These are phyloP conservation scores for Sporothrix sp. DNA, from an alignment of 2,329 filamentous ascomycete genomes.

Conservation along the genomic window DNA sequence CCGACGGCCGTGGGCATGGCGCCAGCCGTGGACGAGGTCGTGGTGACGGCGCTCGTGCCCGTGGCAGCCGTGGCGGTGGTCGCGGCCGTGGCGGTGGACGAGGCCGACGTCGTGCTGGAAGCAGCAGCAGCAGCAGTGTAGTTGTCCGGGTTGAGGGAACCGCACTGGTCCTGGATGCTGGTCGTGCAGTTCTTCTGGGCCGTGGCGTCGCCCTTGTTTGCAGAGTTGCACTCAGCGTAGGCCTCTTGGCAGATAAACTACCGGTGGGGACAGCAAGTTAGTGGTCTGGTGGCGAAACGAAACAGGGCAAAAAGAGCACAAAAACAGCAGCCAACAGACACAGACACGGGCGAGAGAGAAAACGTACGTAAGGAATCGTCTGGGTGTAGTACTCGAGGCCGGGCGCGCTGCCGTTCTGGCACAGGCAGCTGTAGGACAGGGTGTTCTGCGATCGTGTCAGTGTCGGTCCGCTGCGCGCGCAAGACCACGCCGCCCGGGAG, in stretches of 20 bases:
- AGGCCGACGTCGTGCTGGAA: too few relatives aligned
- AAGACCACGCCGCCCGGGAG: too few relatives aligned
- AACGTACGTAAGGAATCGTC: conserved; percentile 37
- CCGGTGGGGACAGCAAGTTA: neutral
- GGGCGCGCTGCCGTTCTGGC: conserved; percentile 39
- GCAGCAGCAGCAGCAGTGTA: conserved; percentile 4
- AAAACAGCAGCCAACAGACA: too few relatives aligned
- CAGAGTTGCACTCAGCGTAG: conserved; percentile 37
- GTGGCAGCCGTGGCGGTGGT: conserved; percentile 17
- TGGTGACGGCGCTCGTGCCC: conserved; percentile 12
- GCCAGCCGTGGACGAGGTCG: conserved; percentile 19
- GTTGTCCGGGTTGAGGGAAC: conserved; percentile 32
- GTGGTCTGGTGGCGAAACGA: neutral
- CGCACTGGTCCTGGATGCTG: conserved; percentile 40
- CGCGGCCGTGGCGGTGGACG: conserved; percentile 19
- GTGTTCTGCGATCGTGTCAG: conserved; percentile 27
- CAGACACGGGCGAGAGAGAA: neutral
- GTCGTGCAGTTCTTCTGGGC: conserved; percentile 40
- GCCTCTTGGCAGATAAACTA: conserved; percentile 44
- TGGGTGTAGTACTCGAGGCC: conserved; percentile 44
- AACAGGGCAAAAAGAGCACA: neutral
- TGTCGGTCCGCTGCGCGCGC: neutral
- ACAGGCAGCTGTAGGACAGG: conserved; percentile 40
- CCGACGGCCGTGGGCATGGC: conserved; percentile 25
- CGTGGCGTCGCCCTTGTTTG: conserved; percentile 31